These are phyloP conservation scores for Claviceps sorghi DNA, from an alignment of 2,329 filamentous ascomycete species.

Conservation along the genomic window DNA sequence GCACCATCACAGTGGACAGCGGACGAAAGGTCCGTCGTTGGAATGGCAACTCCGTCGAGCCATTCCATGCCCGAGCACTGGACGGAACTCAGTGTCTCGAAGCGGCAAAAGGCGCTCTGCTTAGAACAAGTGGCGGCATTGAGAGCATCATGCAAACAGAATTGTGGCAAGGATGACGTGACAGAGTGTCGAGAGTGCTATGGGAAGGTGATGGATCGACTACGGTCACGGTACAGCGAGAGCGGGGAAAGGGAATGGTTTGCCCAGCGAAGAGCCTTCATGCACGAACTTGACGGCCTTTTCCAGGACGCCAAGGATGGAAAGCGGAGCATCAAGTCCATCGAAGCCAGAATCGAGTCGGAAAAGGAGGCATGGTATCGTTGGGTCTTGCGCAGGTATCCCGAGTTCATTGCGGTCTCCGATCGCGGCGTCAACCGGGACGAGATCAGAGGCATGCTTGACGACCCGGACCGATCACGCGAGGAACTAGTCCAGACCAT, in stretches of 20 bases:
- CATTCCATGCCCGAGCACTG: conserved; percentile 23
- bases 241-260: conserved; percentile 35
- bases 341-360: conserved; percentile 35
- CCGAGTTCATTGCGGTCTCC: conserved; percentile 22
- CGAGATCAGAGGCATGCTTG: conserved; percentile 20
- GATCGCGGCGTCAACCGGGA: conserved; percentile 16
- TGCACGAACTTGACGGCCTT: conserved; percentile 33
- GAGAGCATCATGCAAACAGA: conserved; percentile 25
- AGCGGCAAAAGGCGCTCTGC: conserved; percentile 21
- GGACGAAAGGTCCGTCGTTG: background rate
- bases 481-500: conserved; percentile 23
- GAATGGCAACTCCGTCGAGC: conserved; percentile 13
- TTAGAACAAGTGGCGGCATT: conserved; percentile 27
- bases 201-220: conserved; percentile 29
- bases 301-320: conserved; percentile 32
- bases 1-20: background rate
- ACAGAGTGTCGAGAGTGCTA: conserved; percentile 35
- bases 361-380: conserved; percentile 41
- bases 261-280: conserved; percentile 30
- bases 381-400: conserved; percentile 25
- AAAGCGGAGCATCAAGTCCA: conserved; percentile 26
- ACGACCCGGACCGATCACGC: conserved; percentile 22
- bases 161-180: conserved; percentile 28
- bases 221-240: conserved; percentile 24
- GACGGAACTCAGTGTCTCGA: conserved; percentile 22